Base-by-base conservation (phyloP, 371 early-diverging fungal genomes). In the Coemansia sp. region DNA sequence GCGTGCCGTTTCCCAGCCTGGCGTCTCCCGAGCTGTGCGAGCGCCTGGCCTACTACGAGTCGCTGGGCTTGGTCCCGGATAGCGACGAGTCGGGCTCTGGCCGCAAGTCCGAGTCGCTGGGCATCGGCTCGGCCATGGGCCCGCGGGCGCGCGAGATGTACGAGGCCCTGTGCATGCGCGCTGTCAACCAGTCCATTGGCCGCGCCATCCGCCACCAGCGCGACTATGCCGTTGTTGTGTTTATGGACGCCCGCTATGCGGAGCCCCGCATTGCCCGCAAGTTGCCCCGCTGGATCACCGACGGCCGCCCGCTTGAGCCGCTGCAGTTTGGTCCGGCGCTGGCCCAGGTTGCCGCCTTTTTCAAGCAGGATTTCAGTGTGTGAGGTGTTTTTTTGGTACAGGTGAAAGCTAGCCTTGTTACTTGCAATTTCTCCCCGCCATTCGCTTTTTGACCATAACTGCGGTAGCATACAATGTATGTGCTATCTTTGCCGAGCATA, bases 101-200 rank as follows among this genome's bases (percentile, higher is more conserved):
- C 42, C 10, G 42, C 42, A 6, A 24, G 24, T 24, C 24, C 24
- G 24, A 24, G 24, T 24, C 24, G 24, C 24, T 24, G 24, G 24
- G 24, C 24, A 24, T 24, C 24, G 24, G 24, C 24, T 24, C 24
- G 24, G 11, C 39, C 18, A 68, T 72, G 75, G 67, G 67, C 1
- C 56, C 58, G 42, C 84, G 84, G 36, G 88, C 88, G 1, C 80
- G 72, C 33, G 91, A 90, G 56, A 90, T 90, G 67, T 94, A 94
- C 58, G 92, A 94, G 68, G 92, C 94, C 64, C 68, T 95, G 34
- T 94, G 94, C 79, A 96, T 99, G 96, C 87, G 91, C 32, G 89
- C 93, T 4, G 94, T 99, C 0, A 99, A 99, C 79, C 99, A 99
- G 76, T 90, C 97, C 2, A 94, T 96, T 52, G 97, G 95, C 4